Conservation (phyloP, 495 filamentous ascomycete species). For the Neurospora pannonica region DNA sequence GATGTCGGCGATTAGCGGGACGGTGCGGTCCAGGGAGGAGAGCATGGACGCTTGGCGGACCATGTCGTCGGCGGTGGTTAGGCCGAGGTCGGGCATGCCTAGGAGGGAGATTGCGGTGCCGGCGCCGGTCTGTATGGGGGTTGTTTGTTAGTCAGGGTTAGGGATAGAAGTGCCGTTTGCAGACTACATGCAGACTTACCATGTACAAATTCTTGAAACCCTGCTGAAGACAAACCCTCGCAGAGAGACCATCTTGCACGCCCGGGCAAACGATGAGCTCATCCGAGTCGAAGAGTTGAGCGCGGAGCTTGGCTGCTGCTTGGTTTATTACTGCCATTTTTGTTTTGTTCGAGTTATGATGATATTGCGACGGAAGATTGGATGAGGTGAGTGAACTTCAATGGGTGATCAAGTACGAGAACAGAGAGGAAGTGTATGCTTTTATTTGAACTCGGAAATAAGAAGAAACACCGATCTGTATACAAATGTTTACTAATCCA, state of each 20-base stretch:
- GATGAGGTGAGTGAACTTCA: background rate
- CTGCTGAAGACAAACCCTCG: constrained; percentile 50
- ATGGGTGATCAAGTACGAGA: background rate
- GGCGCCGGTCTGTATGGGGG: constrained; percentile 53
- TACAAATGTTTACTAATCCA: background rate
- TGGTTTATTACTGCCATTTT: constrained; percentile 7
- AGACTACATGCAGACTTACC: constrained; percentile 39
- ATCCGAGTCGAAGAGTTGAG: constrained; percentile 24
- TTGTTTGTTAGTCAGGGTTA: background rate
- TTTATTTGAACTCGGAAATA: background rate
- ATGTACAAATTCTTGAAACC: constrained; percentile 61
- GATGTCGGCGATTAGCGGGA: constrained; percentile 59
- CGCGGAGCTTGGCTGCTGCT: constrained; percentile 31
- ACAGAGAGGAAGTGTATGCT: background rate
- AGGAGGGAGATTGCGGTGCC: constrained; percentile 55
- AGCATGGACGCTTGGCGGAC: constrained; percentile 56
- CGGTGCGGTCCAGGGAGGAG: constrained; percentile 47
- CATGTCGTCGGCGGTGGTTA: constrained; percentile 57
- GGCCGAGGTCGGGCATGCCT: constrained; percentile 57
- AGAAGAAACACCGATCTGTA: background rate
- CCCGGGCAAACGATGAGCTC: constrained; percentile 52
- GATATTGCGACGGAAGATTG: background rate
- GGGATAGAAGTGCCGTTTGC: background rate
- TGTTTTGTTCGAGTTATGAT: background rate
- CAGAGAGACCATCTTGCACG: constrained; percentile 62